A percentile compares a stretch with the other conserved stretches of the same genome.
These are phyloP conservation scores for Juglanconis juglandina DNA, from an alignment of 2,329 filamentous ascomycete species.

Conservation along the genomic window DNA sequence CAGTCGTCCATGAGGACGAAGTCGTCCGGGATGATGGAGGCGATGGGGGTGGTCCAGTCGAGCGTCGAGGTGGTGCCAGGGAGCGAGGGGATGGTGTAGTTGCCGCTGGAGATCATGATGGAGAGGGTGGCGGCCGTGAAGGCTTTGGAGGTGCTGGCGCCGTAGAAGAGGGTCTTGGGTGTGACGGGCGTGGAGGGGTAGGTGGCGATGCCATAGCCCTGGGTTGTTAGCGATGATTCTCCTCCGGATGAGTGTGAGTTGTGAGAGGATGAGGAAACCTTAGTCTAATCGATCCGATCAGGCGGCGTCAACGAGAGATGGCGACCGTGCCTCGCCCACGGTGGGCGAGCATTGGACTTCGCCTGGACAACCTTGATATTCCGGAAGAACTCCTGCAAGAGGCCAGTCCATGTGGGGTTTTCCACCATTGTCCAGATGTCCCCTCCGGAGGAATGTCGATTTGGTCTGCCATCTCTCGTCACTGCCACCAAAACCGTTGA, in stretches of 20 bases:
- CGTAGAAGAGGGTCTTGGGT: constrained; percentile 48
- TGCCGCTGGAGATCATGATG: constrained; percentile 43
- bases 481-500: no score
- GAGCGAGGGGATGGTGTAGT: constrained; percentile 24
- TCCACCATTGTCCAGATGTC: no score
- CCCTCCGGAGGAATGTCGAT: no score
- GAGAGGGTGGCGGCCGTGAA: constrained; percentile 49
- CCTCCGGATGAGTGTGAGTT: no score
- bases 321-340: no score
- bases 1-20: constrained; percentile 41
- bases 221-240: not conserved
- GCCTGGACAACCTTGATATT: no score
- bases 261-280: not conserved
- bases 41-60: constrained; percentile 44
- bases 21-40: constrained; percentile 44
- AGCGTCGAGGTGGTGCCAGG: constrained; percentile 30
- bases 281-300: no score
- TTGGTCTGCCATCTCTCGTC: no score
- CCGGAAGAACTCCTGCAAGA: no score
- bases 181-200: constrained; percentile 38
- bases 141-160: constrained; percentile 53
- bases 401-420: no score
- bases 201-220: constrained; percentile 42
- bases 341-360: no score
- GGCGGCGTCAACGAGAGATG: no score